A percentile compares a stretch with the other conserved stretches of the same genome.
Evolutionary conservation across 2,329 filamentous ascomycete genomes (phyloP).

Genomic region (Pestalotiopsis fici): DNA sequence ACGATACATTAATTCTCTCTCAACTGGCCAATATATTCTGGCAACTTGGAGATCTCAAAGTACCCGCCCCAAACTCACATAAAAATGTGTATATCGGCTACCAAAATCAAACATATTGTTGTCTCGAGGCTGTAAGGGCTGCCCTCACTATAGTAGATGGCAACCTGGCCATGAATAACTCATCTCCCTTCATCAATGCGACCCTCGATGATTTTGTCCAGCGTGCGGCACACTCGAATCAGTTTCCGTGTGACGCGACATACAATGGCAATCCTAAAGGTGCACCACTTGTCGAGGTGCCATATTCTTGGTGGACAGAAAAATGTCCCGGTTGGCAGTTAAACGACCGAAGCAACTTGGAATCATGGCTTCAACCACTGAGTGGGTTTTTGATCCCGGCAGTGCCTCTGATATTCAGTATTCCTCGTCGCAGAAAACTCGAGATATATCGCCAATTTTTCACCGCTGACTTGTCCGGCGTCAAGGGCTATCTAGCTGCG

Average conservation of each 20-base stretch:
- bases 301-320: neutral
- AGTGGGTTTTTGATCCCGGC: slow-evolving; percentile 2
- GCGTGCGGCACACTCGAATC: neutral
- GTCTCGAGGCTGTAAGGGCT: neutral
- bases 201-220: neutral
- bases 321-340: slow-evolving; percentile 1
- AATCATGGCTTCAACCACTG: slow-evolving; percentile 7
- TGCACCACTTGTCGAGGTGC: neutral
- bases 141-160: neutral
- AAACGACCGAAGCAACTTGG: neutral
- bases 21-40: slow-evolving; percentile 1
- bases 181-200: neutral
- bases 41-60: slow-evolving; percentile 2
- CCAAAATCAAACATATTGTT: slow-evolving; percentile 6
- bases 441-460: slow-evolving; percentile 6
- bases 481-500: slow-evolving; percentile 1
- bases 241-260: neutral
- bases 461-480: neutral
- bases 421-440: slow-evolving; percentile 2
- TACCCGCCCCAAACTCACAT: neutral
- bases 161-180: neutral
- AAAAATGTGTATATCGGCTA: neutral
- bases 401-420: neutral
- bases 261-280: neutral
- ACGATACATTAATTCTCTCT: neutral